A percentile compares a stretch with the other conserved stretches of the same genome.
phyloP scores from a whole-genome alignment of 116 monocot genomes.

The Zostera marina region DNA sequence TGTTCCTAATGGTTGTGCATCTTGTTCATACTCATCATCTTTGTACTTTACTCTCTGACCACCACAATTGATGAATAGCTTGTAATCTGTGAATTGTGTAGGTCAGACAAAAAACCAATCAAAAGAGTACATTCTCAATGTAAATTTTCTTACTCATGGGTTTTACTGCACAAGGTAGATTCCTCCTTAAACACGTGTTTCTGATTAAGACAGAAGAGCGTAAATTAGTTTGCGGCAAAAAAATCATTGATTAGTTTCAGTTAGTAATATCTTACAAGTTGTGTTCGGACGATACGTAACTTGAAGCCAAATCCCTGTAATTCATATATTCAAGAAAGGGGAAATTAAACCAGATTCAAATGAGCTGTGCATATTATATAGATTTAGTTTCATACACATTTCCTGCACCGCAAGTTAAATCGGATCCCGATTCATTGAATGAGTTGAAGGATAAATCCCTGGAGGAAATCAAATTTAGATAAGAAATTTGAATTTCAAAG shows the following conservation, averaged over 20 bases:
- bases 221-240: too few relatives aligned
- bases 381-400: slow-evolving; percentile 20
- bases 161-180: background rate
- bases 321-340: background rate
- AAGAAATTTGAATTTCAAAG: background rate
- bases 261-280: slow-evolving; percentile 21
- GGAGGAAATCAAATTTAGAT: slow-evolving; percentile 14
- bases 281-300: slow-evolving; percentile 35
- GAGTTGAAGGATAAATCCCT: slow-evolving; percentile 68
- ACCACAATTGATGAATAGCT: slow-evolving; percentile 5
- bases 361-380: background rate
- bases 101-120: too few relatives aligned
- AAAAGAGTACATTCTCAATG: too few relatives aligned
- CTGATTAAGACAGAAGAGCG: background rate
- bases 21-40: background rate
- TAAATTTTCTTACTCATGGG: background rate
- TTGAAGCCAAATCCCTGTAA: slow-evolving; percentile 43
- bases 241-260: too few relatives aligned
- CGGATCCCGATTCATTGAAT: slow-evolving; percentile 31
- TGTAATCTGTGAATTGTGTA: slow-evolving; percentile 1
- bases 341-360: background rate
- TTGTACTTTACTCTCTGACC: background rate
- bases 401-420: slow-evolving; percentile 23
- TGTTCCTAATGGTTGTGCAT: background rate
- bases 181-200: slow-evolving; percentile 3